Conservation (phyloP, 106 monocot species). For the Phalaenopsis aphrodite region DNA sequence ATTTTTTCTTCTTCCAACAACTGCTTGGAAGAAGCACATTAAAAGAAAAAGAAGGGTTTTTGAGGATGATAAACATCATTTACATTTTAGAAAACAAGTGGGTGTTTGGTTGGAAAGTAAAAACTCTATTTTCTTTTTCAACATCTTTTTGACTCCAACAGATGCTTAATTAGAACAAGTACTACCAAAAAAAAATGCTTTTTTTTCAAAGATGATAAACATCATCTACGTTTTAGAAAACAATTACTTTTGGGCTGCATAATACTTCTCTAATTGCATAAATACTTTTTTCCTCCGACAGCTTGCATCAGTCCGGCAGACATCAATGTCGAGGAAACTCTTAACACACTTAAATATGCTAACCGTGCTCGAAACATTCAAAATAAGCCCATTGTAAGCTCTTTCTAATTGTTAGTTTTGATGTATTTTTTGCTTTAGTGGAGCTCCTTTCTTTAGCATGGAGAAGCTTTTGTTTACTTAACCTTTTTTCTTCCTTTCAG, state of each 20-base stretch:
- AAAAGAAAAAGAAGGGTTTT: no score
- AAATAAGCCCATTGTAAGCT: slow-evolving; percentile 89
- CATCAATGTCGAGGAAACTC: slow-evolving; percentile 95
- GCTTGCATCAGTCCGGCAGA: slow-evolving; percentile 99
- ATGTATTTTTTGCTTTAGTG: not conserved
- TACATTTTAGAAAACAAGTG: no score
- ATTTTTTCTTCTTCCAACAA: no score
- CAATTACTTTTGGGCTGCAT: no score
- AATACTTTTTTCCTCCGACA: slow-evolving; percentile 18
- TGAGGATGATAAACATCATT: no score
- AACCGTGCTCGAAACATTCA: slow-evolving; percentile 98
- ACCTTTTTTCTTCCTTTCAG: slow-evolving; percentile 21
- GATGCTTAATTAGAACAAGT: no score
- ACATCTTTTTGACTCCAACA: no score
- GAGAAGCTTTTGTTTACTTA: not conserved
- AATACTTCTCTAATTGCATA: not conserved
- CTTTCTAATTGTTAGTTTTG: not conserved
- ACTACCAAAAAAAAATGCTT: no score
- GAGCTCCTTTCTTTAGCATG: not conserved
- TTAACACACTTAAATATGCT: slow-evolving; percentile 97
- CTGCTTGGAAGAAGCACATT: no score
- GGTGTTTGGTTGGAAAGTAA: not conserved
- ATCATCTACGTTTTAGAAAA: no score
- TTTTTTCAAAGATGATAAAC: no score
- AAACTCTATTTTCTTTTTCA: no score